These are phyloP conservation scores for Helicostylum pulchrum DNA, from an alignment of 192 early-diverging fungal species.

Conservation along the genomic window DNA sequence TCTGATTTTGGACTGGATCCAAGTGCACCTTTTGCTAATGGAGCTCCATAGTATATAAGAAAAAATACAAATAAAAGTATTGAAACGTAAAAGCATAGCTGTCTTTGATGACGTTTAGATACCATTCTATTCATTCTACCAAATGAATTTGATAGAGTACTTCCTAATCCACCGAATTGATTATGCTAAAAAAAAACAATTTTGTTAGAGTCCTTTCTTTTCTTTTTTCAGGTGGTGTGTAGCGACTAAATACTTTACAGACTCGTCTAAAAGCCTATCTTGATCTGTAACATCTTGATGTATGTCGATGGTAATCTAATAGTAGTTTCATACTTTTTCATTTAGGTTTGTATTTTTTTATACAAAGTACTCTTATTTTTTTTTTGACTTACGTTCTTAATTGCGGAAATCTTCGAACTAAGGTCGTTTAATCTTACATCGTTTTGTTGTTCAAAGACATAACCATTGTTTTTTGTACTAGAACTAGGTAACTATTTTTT, in stretches of 20 bases:
- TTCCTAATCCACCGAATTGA: constrained; percentile 29
- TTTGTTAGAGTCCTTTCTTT: neutral
- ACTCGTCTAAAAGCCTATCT: constrained; percentile 36
- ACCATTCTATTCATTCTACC: constrained; percentile 38
- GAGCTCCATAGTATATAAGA: constrained; percentile 30
- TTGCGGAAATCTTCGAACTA: constrained; percentile 47
- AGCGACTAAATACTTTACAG: constrained; percentile 19
- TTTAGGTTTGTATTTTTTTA: too few relatives aligned
- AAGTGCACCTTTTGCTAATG: constrained; percentile 3
- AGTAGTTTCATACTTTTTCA: neutral
- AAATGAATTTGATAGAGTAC: constrained; percentile 24
- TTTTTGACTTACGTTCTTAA: constrained; percentile 44
- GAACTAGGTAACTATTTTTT: neutral
- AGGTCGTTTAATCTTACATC: constrained; percentile 53
- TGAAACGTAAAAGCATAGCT: constrained; percentile 34
- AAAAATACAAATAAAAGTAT: constrained; percentile 24
- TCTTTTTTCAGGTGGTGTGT: too few relatives aligned
- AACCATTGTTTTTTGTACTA: constrained; percentile 19
- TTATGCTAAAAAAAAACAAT: constrained; percentile 20
- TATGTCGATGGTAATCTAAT: constrained; percentile 47
- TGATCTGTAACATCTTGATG: constrained; percentile 43
- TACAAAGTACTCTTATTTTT: too few relatives aligned
- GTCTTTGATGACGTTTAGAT: constrained; percentile 39
- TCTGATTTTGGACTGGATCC: neutral
- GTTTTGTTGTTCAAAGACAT: constrained; percentile 51